Conservation (phyloP, 441 rosid species). For the Capsella rubella region DNA sequence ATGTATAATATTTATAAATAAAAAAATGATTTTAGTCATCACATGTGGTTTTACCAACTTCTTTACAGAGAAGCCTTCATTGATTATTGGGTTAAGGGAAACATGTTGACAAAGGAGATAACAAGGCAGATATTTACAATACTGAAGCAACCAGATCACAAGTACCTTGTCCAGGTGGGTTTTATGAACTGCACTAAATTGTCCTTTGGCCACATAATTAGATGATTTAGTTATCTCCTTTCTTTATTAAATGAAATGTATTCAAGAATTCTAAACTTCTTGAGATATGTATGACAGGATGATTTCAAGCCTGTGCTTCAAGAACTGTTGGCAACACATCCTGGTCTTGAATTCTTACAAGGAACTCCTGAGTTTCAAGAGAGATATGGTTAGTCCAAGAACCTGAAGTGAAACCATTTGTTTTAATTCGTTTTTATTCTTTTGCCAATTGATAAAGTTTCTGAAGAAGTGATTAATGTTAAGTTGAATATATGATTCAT, state of each 20-base stretch:
- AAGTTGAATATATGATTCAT: slow-evolving; percentile 21
- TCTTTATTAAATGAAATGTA: not conserved
- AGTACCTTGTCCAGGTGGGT: slow-evolving; percentile 81
- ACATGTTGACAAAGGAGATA: slow-evolving; percentile 78
- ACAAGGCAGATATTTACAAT: slow-evolving; percentile 79
- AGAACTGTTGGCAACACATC: slow-evolving; percentile 96
- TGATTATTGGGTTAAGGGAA: slow-evolving; percentile 87
- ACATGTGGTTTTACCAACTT: not conserved
- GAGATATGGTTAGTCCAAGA: slow-evolving; percentile 83
- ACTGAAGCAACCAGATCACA: slow-evolving; percentile 82
- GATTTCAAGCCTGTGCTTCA: slow-evolving; percentile 90
- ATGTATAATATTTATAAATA: no score
- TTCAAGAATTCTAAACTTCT: not conserved
- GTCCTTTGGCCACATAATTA: slow-evolving; percentile 7
- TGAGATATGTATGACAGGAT: slow-evolving; percentile 56
- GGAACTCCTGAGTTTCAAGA: slow-evolving; percentile 99
- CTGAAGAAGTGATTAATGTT: not conserved
- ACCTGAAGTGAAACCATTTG: not conserved
- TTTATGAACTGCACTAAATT: slow-evolving; percentile 11
- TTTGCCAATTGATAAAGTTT: not conserved
- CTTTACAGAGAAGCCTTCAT: slow-evolving; percentile 79
- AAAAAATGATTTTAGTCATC: not conserved
- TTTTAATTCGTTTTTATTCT: not conserved
- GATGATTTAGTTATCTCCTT: not conserved
- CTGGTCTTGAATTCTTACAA: slow-evolving; percentile 96